A percentile compares a stretch with the other conserved stretches of the same genome.
Evolutionary conservation across 129 eudicot genomes (phyloP).

Genomic region (Arctium minus): DNA sequence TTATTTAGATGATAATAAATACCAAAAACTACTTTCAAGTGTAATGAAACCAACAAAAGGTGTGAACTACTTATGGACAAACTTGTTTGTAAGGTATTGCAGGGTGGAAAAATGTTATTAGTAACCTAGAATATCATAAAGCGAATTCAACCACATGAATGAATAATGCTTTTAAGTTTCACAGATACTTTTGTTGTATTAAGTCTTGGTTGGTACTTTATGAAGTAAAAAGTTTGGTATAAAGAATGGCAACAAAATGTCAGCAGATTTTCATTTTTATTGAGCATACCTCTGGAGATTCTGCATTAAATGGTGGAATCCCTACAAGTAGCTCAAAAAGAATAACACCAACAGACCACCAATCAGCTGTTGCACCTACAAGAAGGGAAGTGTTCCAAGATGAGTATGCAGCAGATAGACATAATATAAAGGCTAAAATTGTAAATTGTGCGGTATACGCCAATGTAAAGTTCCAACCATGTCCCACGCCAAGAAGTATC

Average conservation of each 20-base stretch:
- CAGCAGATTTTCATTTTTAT: not conserved
- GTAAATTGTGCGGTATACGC: conserved; percentile 4
- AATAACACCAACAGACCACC: conserved; percentile 99
- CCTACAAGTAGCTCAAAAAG: conserved; percentile 96
- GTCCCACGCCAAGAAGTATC: conserved; percentile 99
- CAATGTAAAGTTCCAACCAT: conserved; percentile 51
- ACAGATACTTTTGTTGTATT: not conserved
- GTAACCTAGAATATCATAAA: not conserved
- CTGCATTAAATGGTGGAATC: conserved; percentile 94
- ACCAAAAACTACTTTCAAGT: too few species aligned
- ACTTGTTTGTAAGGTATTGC: not conserved
- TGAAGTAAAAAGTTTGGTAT: not conserved
- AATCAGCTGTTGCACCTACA: conserved; percentile 95
- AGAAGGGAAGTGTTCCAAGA: conserved; percentile 10
- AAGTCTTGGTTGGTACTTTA: not conserved
- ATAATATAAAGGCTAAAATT: not conserved
- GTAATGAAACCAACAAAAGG: too few species aligned
- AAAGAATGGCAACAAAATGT: not conserved
- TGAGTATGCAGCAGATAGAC: not conserved
- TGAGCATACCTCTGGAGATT: conserved; percentile 72
- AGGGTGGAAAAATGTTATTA: not conserved
- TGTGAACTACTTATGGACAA: too few species aligned
- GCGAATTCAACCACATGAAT: not conserved
- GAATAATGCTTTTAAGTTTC: not conserved
- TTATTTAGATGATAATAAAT: too few species aligned